Percentiles rank a stretch among this genome's conserved stretches.
These are phyloP conservation scores for Zanthoxylum bungeanum DNA, from an alignment of 345 rosid species.

Conservation along the genomic window DNA sequence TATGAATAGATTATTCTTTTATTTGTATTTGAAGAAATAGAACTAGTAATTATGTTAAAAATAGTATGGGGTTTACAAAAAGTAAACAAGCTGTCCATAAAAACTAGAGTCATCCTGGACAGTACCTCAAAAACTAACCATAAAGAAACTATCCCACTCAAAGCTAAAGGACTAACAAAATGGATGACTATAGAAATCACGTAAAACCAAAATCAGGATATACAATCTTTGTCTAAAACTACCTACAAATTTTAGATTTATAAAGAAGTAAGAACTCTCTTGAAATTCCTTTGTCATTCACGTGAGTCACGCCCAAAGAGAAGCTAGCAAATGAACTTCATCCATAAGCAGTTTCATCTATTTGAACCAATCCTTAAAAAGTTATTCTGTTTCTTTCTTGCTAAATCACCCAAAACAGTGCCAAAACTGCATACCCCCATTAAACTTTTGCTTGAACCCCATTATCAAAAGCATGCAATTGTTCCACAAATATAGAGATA, in stretches of 20 bases:
- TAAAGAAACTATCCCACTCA: background rate
- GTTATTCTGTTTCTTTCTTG: background rate
- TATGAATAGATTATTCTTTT: background rate
- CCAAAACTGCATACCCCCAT: background rate
- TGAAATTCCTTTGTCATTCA: background rate
- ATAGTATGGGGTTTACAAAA: background rate
- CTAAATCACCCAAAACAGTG: background rate
- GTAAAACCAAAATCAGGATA: no score
- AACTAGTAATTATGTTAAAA: background rate
- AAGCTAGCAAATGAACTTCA: background rate
- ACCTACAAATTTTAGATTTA: background rate
- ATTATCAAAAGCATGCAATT: background rate
- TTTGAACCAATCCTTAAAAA: background rate
- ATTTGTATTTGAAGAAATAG: background rate
- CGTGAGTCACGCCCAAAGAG: background rate
- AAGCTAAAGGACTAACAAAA: background rate
- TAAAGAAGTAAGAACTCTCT: background rate
- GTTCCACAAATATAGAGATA: background rate
- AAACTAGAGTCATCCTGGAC: background rate
- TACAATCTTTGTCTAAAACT: background rate
- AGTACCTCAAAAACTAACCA: background rate
- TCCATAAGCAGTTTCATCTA: background rate
- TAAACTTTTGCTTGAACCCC: no score
- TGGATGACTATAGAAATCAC: background rate
- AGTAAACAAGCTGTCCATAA: background rate